These are phyloP conservation scores for Phytopythium ostracodes DNA, from an alignment of 352 stramenopile species.

Conservation along the genomic window DNA sequence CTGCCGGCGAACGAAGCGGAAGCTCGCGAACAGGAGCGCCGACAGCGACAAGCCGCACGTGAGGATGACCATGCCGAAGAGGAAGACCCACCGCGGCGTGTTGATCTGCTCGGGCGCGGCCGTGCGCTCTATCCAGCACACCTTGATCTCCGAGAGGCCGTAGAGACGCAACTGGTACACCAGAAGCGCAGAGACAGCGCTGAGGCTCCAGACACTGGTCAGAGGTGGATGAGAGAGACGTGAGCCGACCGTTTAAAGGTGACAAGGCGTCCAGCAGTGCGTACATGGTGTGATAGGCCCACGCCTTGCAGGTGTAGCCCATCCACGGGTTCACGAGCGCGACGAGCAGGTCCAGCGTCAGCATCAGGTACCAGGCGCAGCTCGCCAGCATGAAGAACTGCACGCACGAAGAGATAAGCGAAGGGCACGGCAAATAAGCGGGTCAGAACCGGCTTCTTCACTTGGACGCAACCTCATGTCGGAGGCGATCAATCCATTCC, in stretches of 20 bases:
- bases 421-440: too few species aligned
- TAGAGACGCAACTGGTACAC: constrained; percentile 61
- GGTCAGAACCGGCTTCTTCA: too few species aligned
- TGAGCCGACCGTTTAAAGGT: neutral
- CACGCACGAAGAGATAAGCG: neutral
- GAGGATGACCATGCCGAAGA: constrained; percentile 49
- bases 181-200: constrained; percentile 49
- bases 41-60: constrained; percentile 60
- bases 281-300: constrained; percentile 81
- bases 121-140: constrained; percentile 75
- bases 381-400: constrained; percentile 76
- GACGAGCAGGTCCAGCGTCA: constrained; percentile 78
- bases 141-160: constrained; percentile 63
- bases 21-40: constrained; percentile 79
- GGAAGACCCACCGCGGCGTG: constrained; percentile 53
- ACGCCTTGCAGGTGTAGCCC: constrained; percentile 83
- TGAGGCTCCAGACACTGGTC: constrained; percentile 64
- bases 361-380: constrained; percentile 80
- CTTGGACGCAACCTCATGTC: too few species aligned
- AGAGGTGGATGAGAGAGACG: neutral
- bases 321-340: constrained; percentile 87
- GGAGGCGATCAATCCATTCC: too few species aligned
- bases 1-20: constrained; percentile 80
- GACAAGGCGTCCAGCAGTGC: neutral
- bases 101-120: constrained; percentile 39